phyloP scores from a whole-genome alignment of 805 yeast species.

The Metschnikowia picachoensis region DNA sequence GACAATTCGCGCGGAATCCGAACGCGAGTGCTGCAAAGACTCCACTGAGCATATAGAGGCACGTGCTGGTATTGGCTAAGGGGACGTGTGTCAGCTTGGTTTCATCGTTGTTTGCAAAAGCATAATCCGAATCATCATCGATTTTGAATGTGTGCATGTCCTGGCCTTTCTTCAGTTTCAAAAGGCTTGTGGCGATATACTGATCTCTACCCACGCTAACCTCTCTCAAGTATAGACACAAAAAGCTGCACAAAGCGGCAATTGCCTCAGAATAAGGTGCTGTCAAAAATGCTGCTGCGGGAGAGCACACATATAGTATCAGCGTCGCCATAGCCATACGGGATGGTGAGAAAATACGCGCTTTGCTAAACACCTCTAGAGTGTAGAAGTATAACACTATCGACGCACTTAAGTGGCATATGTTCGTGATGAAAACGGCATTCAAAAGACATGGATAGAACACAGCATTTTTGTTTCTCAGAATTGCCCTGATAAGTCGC shows the following conservation, averaged over 20 bases:
- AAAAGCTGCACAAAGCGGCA: constrained; percentile 57
- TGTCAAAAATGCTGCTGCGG: constrained; percentile 76
- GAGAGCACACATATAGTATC: constrained; percentile 54
- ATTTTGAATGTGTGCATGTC: not conserved
- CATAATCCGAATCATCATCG: not conserved
- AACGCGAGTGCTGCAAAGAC: constrained; percentile 51
- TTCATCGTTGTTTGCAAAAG: not conserved
- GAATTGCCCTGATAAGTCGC: constrained; percentile 36
- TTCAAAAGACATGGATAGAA: constrained; percentile 14
- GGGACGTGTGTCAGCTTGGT: not conserved
- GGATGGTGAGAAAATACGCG: constrained; percentile 18
- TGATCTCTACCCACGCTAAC: constrained; percentile 15
- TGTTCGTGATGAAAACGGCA: constrained; percentile 47
- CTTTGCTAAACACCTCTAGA: constrained; percentile 15
- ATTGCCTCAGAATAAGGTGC: constrained; percentile 75
- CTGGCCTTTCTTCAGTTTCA: too few species aligned
- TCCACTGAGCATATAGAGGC: constrained; percentile 46
- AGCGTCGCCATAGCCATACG: constrained; percentile 23
- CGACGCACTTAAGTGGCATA: constrained; percentile 47
- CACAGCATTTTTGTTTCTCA: not conserved
- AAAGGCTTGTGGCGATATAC: too few species aligned
- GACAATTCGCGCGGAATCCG: constrained; percentile 70
- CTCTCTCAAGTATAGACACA: constrained; percentile 53
- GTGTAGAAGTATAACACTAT: constrained; percentile 52
- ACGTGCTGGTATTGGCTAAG: not conserved